Evolutionary conservation across 805 yeast genomes (phyloP).

Genomic region (Wickerhamiella nectarea): DNA sequence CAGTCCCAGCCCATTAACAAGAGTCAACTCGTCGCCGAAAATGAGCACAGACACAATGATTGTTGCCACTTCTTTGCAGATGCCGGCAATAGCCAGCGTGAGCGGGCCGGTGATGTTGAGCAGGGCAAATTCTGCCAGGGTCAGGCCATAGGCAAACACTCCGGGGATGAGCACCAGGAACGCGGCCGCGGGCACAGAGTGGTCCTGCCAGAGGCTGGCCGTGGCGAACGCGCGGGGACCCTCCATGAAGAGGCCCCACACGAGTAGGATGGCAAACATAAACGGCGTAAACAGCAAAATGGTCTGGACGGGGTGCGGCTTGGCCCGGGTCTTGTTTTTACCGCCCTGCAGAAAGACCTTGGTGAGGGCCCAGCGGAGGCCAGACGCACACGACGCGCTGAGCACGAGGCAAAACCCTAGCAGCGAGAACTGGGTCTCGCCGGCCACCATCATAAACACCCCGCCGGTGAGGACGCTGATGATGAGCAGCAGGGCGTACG

Average conservation of each 20-base stretch:
- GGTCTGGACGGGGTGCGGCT: slow-evolving; percentile 59
- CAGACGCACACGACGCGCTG: slow-evolving; percentile 67
- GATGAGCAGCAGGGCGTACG: slow-evolving; percentile 51
- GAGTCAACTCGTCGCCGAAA: slow-evolving; percentile 58
- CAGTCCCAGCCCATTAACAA: slow-evolving; percentile 61
- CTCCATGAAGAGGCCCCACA: slow-evolving; percentile 56
- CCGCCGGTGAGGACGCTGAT: slow-evolving; percentile 72
- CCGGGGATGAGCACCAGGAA: slow-evolving; percentile 67
- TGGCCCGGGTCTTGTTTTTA: slow-evolving; percentile 8
- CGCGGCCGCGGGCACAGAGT: slow-evolving; percentile 44
- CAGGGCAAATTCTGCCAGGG: slow-evolving; percentile 65
- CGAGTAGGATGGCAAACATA: slow-evolving; percentile 52
- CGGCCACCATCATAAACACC: slow-evolving; percentile 71
- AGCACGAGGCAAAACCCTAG: slow-evolving; percentile 66
- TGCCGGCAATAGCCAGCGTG: slow-evolving; percentile 81
- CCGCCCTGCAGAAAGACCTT: slow-evolving; percentile 61
- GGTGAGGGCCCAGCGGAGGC: slow-evolving; percentile 90
- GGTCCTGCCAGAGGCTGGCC: slow-evolving; percentile 51
- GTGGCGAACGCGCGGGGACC: slow-evolving; percentile 41
- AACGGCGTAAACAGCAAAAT: slow-evolving; percentile 75
- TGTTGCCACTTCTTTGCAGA: slow-evolving; percentile 82
- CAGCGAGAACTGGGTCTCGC: slow-evolving; percentile 26
- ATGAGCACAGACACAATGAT: slow-evolving; percentile 54
- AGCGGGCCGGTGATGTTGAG: slow-evolving; percentile 70
- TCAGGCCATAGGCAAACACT: slow-evolving; percentile 74